Base-by-base conservation (phyloP, 2,329 filamentous ascomycete species). In the Incumbomyces delicatus region DNA sequence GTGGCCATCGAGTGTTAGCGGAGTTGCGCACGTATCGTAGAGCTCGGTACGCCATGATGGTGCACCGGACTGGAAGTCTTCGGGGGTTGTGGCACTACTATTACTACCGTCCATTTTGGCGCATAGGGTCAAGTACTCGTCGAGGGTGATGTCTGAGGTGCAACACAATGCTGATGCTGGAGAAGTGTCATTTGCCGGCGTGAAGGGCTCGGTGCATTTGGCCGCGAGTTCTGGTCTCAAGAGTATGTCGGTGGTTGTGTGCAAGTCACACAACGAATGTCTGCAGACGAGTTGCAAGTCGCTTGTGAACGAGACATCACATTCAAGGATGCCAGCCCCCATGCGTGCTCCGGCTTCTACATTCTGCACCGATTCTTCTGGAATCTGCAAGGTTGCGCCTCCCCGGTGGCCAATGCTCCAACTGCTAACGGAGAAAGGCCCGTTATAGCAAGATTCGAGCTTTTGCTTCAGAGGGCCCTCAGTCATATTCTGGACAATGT, bases 41-140 rank as follows among this genome's bases (percentile, higher is more conserved):
- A 41, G 37, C 32, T 49, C 37, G 18, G 55, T 57, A 8, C 55
- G 40, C 49, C 52, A 57, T 53, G 63, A 64, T 0, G 78, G 73
- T 0, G 77, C 81, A 46, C 77, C 77, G 56, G 69, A 64, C 49
- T 78, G 73, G 65, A 74, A 83, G 53, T 77, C 74, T 32, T 68
- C 61, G 0, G 76, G 66, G 1, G 73, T 84, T 16, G 74, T 74
- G 30, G 78, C 38, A 67, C 72, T 53, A 69, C 62, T 39, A 57
- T 82, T 79, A 59, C 65, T 75, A 41, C 75, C 75, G 58, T 86
- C 82, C 79, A 83, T 84, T 65, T 84, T 85, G 57, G 74, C 75
- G 65, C 82, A 86, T 4, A 86, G 74, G 4, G 72, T 68, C 63
- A 78, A 77, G 70, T 78, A 85, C 63, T 86, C 83, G 38, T 70